Evolutionary conservation across 495 filamentous ascomycete species (phyloP).

Genomic region (Pseudotulostoma volvatum): DNA sequence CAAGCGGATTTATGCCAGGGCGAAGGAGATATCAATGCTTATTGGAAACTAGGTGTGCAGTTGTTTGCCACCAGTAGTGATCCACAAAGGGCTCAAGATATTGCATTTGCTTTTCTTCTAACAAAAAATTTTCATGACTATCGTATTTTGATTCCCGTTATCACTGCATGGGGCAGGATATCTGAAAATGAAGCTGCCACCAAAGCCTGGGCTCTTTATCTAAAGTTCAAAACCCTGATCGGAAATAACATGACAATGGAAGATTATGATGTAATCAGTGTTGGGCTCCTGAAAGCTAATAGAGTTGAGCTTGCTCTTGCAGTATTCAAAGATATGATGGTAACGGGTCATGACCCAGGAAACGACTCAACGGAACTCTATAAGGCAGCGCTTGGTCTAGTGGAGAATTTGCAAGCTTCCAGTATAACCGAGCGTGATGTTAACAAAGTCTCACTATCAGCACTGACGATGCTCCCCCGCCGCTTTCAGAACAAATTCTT

Average conservation of each 20-base stretch:
- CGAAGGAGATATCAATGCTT: constrained; percentile 34
- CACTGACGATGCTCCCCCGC: constrained; percentile 38
- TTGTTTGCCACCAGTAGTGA: constrained; percentile 46
- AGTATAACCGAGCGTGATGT: constrained; percentile 30
- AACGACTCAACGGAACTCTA: constrained; percentile 35
- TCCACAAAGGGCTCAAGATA: constrained; percentile 44
- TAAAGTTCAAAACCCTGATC: constrained; percentile 40
- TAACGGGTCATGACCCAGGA: constrained; percentile 35
- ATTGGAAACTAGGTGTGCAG: constrained; percentile 52
- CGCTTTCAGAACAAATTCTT: constrained; percentile 61
- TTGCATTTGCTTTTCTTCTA: constrained; percentile 40
- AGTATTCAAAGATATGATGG: constrained; percentile 76
- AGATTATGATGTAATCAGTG: constrained; percentile 56
- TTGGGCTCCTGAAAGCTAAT: constrained; percentile 42
- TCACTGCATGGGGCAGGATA: constrained; percentile 25
- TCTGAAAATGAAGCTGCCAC: constrained; percentile 24
- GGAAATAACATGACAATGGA: constrained; percentile 48
- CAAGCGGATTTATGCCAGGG: constrained; percentile 34
- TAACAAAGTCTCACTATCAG: constrained; percentile 34
- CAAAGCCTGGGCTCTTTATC: constrained; percentile 52
- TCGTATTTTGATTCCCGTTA: constrained; percentile 51
- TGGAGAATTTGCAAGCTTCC: constrained; percentile 30
- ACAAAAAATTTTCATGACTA: constrained; percentile 33
- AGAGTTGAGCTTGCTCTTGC: constrained; percentile 47
- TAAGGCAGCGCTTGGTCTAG: constrained; percentile 24